Base-by-base conservation (phyloP, 1,139 yeast genomes). In the Kurtzmaniella quercitrusa region DNA sequence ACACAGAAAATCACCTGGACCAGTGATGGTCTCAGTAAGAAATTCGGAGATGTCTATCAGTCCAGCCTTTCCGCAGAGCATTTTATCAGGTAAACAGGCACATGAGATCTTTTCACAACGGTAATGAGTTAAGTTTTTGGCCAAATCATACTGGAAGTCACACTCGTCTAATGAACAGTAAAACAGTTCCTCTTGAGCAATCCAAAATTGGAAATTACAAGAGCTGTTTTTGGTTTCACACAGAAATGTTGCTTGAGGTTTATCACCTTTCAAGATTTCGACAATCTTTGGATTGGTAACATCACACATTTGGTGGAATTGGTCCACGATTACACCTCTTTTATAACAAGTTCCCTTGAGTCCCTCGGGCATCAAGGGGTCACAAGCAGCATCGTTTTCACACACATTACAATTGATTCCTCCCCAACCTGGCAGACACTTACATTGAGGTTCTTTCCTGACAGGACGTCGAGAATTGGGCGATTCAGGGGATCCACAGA, bases 191-290 rank as follows among this genome's bases (percentile, higher is more conserved):
- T 74, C 68, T 60, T 88, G 80, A 52, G 84, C 96, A 46, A 93
- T 88, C 98, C 98, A 93, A 60, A 93, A 89, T 62, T 93, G 98
- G 65, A 93, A 89, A 57, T 88, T 83, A 66, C 98, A 93, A 14
- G 62, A 61, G 18, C 65, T 78, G 0, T 80, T 70, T 0, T 87
- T 76, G 51, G 71, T 78, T 56, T 88, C 83, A 66, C 98, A 93
- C 38, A 89, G 77, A 61, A 93, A 93, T 0, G 97, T 89, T 1
- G 88, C 97, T 59, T 93, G 95, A 2, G 98, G 98, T 43, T 75
- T 78, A 61, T 82, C 76, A 0, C 96, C 97, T 17, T 80, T 70
- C 50, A 93, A 69, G 41, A 91, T 85, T 45, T 84, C 82, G 40
- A 88, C 71, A 50, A 93, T 89, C 63, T 91, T 93, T 46, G 80